Base-by-base conservation (phyloP, 2,329 filamentous ascomycete species). In the Grosmannia huntii region DNA sequence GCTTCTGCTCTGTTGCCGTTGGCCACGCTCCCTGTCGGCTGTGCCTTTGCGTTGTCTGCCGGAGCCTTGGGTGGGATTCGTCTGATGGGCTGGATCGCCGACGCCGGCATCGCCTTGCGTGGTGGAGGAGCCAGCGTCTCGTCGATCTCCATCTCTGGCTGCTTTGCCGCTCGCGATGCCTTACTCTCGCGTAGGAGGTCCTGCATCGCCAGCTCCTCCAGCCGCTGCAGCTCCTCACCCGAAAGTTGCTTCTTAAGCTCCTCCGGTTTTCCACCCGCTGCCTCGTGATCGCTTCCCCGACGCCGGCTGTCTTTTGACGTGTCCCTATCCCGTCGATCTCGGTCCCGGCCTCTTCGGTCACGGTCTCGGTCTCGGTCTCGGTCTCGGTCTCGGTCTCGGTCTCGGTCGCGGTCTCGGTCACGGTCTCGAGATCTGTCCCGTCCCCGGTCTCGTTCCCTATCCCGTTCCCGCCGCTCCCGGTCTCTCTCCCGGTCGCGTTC, bases 101-200 rank as follows among this genome's bases (percentile, higher is more conserved):
- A 84, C 5, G 76, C 76, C 0, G 80, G 80, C 71, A 67, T 76
- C 53, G 65, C 62, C 71, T 77, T 73, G 67, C 74, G 71, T 2
- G 79, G 81, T 1, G 81, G 81, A 3, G 81, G 81, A 2, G 75
- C 76, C 28, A 84, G 69, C 16, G 77, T 75, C 55, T 77, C 73
- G 60, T 83, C 81, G 46, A 83, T 71, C 62, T 84, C 81, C 52
- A 81, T 65, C 63, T 83, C 81, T 9, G 75, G 76, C 57, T 77
- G 74, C 60, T 77, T 76, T 3, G 72, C 69, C 4, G 72, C 67
- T 28, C 73, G 71, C 2, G 58, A 51, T 50, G 75, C 75, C 57
- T 76, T 80, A 67, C 80, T 83, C 64, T 83, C 81, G n/a, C 81
- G 74, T 14, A 84, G 68, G 16, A 84, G 72, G 60, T 84, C 78